Evolutionary conservation across 176 grass and related monocot genomes (phyloP), one percentile per base, ranked within the genome.

Genomic region (Triticum urartu): DNA sequence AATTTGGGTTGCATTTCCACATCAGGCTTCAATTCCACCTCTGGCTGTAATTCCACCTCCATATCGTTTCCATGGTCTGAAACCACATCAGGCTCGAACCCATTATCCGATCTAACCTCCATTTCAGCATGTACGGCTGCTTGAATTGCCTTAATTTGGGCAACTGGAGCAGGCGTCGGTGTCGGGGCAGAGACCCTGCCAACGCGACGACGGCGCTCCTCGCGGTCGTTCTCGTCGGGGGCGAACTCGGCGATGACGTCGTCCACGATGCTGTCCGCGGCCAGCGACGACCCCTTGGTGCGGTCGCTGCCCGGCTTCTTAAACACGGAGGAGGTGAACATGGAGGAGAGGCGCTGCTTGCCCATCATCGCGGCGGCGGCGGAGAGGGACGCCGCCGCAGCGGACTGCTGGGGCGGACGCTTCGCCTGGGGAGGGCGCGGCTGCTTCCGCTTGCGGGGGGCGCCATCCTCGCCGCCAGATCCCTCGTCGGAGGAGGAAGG

Each of bases 181-280:
- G 86, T 66, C 4, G 68, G 84, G 32, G 74, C 82, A 35, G 28
- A 67, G 35, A 72, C 32, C 88, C 90, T 90, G 60, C 43, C 34
- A 18, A 80, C 54, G 14, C 93, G 87, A 18, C 86, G 75, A 47
- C 97, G 72, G 42, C 92, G 89, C 87, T 96, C 92, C 94, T 94
- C 87, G 13, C 92, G 89, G 71, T 96, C 97, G 15, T 92, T 91
- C 43, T 96, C 93, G 45, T 96, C 90, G 1, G 94, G 92, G 0
- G 88, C 90, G 5, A 99, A 95, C 30, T 99, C 97, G 32, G 94
- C 92, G 63, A 99, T 89, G 69, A 99, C 87, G 26, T 95, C 90
- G 20, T 99, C 94, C 66, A 99, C 88, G 26, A 99, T 88, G 77
- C 88, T 95, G 61, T 92, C 92, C 2, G 89, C 86, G 3, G 82